phyloP scores from a whole-genome alignment of 2,329 filamentous ascomycete species.

The Trichoderma citrinoviride region DNA sequence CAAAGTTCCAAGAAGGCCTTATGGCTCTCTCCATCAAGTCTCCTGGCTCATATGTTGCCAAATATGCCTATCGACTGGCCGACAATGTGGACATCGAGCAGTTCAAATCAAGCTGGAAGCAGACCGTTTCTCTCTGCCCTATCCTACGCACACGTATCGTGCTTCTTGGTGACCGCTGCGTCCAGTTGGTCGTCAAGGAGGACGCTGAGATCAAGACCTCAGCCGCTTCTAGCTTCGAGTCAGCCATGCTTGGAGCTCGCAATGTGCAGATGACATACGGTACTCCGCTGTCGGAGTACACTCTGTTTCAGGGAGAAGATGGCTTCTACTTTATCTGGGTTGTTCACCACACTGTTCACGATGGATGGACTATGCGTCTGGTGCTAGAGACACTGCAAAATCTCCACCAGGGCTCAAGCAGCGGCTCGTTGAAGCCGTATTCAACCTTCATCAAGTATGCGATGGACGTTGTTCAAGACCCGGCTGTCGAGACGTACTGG shows the following conservation, averaged over 20 bases:
- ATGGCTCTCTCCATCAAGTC: slow-evolving; percentile 34
- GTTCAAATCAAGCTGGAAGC: slow-evolving; percentile 32
- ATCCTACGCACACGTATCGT: slow-evolving; percentile 19
- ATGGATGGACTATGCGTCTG: slow-evolving; percentile 29
- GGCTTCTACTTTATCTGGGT: slow-evolving; percentile 26
- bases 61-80: slow-evolving; percentile 33
- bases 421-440: not conserved
- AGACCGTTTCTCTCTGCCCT: not conserved
- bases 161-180: slow-evolving; percentile 10
- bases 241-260: not conserved
- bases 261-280: slow-evolving; percentile 9
- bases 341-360: slow-evolving; percentile 31
- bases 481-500: slow-evolving; percentile 19
- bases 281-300: not conserved
- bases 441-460: slow-evolving; percentile 3
- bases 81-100: slow-evolving; percentile 24
- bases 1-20: slow-evolving; percentile 39
- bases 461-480: slow-evolving; percentile 2
- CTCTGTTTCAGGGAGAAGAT: not conserved
- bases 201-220: not conserved
- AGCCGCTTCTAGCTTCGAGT: not conserved
- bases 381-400: slow-evolving; percentile 23
- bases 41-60: slow-evolving; percentile 25
- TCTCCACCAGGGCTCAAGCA: not conserved
- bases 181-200: slow-evolving; percentile 22